Base-by-base conservation (phyloP, 495 filamentous ascomycete genomes). In the Amniculicola lignicola region DNA sequence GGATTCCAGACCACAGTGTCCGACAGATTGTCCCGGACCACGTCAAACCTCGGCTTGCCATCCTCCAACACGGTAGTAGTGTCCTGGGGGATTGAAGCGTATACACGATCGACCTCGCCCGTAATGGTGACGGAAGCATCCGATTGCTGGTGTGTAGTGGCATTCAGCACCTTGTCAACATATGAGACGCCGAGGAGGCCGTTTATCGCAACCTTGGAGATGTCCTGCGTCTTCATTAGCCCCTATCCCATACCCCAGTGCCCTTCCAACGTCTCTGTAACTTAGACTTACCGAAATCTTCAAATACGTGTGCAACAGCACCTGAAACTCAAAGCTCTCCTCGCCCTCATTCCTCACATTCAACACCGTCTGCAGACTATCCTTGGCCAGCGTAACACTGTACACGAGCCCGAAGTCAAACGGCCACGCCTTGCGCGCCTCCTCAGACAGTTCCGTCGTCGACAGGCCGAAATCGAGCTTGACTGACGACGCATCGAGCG, bases 1-100 rank as follows among this genome's bases (percentile, higher is more conserved):
- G 94, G 94, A 69, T 99, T 99, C 94, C 94, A 99, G 2, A 99
- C 88, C 1, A 96, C 91, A 27, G 90, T 85, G 47, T 97, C 88
- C 48, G 74, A 73, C 50, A 99, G 74, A 63, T 85, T 89, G 70
- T 95, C 87, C 35, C 94, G 79, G 15, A 81, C 79, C 25, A 96
- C 75, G 18, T 79, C 81, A 72, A 84, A 95, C 24, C 79, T 70
- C 43, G 83, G 70, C 64, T 77, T 74, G 35, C 82, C 83, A 45
- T 76, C 79, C 47, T 85, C 77, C 1, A 74, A 59, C 3, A 95
- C 81, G 1, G 77, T 69, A 23, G 88, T 48, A 73, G 79, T 58
- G 69, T 72, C 29, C 65, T 67, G 78, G 40, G 67, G 63, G 51
- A 74, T 65, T 9, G 58, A 38, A 0, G 45, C 50, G 73, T 90